A percentile compares a stretch with the other conserved stretches of the same genome.
phyloP scores from a whole-genome alignment of 306 rosid species.

The Casuarina glauca region DNA sequence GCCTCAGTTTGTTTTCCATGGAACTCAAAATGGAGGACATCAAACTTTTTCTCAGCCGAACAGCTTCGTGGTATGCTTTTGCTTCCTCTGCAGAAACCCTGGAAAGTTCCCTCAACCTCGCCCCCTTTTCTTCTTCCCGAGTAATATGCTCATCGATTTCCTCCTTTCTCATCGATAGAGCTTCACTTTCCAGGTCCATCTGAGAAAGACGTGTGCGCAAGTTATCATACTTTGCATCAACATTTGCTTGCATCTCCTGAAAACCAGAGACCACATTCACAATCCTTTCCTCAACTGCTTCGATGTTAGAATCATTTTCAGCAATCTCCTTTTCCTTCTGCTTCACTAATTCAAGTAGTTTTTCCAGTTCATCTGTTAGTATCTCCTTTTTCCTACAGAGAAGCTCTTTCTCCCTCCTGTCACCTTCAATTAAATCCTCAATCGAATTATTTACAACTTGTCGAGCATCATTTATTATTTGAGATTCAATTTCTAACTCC shows the following conservation, averaged over 20 bases:
- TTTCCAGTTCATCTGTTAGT: conserved; percentile 53
- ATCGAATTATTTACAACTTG: conserved; percentile 48
- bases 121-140: conserved; percentile 54
- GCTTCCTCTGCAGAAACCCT: conserved; percentile 66
- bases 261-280: conserved; percentile 54
- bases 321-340: conserved; percentile 73
- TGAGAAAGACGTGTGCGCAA: conserved; percentile 58
- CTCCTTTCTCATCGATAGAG: conserved; percentile 48
- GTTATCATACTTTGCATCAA: conserved; percentile 51
- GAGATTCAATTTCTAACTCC: conserved; percentile 79
- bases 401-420: conserved; percentile 56
- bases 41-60: conserved; percentile 57
- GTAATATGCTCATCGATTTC: conserved; percentile 53
- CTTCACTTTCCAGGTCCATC: conserved; percentile 48
- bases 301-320: conserved; percentile 51
- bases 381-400: conserved; percentile 54
- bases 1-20: conserved; percentile 60
- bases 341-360: conserved; percentile 64
- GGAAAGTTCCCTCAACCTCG: conserved; percentile 50
- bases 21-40: conserved; percentile 63
- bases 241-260: conserved; percentile 52
- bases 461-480: conserved; percentile 53
- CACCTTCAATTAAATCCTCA: conserved; percentile 61
- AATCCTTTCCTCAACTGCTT: conserved; percentile 64
- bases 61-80: conserved; percentile 45